Conservation (phyloP, 2,329 filamentous ascomycete genomes). For the Trichoderma sp. region DNA sequence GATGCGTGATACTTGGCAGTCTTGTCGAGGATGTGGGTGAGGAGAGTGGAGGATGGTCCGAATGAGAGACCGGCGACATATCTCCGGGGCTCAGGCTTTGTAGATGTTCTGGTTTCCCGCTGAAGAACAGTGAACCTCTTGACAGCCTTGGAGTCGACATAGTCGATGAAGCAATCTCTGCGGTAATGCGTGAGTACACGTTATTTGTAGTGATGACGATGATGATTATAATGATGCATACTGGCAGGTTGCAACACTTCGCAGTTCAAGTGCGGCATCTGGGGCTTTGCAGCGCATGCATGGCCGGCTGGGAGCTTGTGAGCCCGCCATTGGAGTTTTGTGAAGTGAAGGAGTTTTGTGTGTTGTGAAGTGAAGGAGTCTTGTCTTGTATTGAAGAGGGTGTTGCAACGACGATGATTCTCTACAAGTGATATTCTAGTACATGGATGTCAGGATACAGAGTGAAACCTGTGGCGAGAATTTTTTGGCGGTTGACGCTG, state of each 20-base stretch:
- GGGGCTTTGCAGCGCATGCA: conserved; percentile 35
- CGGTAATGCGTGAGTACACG: neutral
- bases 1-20: conserved; percentile 64
- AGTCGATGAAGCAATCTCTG: conserved; percentile 70
- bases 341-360: neutral
- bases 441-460: neutral
- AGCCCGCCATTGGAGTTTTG: conserved; percentile 12
- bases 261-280: conserved; percentile 30
- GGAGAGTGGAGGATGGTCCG: conserved; percentile 72
- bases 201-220: neutral
- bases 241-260: conserved; percentile 34
- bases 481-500: neutral
- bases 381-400: no score
- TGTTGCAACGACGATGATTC: no score
- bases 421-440: neutral
- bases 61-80: conserved; percentile 80
- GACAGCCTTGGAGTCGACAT: conserved; percentile 73
- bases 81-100: conserved; percentile 34
- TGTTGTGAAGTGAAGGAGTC: neutral
- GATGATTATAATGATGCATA: conserved; percentile 21
- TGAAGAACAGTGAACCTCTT: conserved; percentile 60
- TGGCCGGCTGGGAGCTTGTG: conserved; percentile 2
- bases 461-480: neutral
- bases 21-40: conserved; percentile 72
- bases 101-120: conserved; percentile 42